Conservation (phyloP, 441 rosid genomes). For the Croton laevigatus region DNA sequence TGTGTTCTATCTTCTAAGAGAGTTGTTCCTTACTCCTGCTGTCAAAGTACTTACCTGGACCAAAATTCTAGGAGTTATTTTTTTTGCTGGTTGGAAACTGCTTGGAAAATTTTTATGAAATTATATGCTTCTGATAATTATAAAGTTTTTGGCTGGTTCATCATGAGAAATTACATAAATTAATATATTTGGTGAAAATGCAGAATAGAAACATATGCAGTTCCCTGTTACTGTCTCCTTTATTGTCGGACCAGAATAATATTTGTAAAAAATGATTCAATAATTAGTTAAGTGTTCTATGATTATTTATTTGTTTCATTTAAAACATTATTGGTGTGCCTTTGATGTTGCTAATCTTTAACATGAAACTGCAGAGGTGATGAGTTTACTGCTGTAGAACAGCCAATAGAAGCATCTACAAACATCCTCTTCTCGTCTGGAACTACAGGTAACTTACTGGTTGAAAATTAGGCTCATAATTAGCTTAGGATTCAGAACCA, state of each 20-base stretch:
- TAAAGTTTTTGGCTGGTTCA: not conserved
- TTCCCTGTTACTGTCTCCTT: not conserved
- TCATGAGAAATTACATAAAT: not conserved
- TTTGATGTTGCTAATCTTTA: constrained; percentile 17
- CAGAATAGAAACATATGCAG: not conserved
- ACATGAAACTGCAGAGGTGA: constrained; percentile 49
- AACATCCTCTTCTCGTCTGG: constrained; percentile 97
- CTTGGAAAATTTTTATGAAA: not conserved
- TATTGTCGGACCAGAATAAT: not conserved
- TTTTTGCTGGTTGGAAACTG: not conserved
- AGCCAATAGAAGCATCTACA: constrained; percentile 67
- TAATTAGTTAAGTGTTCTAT: constrained; percentile 11
- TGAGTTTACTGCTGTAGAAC: constrained; percentile 70
- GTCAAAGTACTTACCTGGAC: not conserved
- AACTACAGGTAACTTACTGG: constrained; percentile 67
- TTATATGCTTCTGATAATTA: not conserved
- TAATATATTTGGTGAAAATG: not conserved
- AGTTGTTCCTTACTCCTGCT: not conserved
- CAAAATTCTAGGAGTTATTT: not conserved
- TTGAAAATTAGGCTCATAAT: constrained; percentile 4
- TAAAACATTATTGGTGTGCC: not conserved
- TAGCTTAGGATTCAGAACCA: no score
- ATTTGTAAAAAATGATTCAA: not conserved
- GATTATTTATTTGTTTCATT: constrained; percentile 16
- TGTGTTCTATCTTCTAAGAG: not conserved